Base-by-base conservation (phyloP, 805 yeast species). In the Schizosaccharomyces osmophilus region DNA sequence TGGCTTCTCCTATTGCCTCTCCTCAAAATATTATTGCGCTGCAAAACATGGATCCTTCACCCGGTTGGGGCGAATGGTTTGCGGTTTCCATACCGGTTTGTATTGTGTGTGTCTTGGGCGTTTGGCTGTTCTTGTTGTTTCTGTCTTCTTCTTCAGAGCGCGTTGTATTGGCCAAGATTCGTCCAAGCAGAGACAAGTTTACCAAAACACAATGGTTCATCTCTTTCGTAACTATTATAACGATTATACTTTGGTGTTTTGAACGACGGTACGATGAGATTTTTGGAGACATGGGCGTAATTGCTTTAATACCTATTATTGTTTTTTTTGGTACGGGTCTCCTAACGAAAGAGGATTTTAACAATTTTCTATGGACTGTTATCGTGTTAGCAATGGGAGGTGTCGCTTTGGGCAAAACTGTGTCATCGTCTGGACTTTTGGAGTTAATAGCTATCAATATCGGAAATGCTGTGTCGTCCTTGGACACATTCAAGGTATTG, bases 381-480 rank as follows among this genome's bases (percentile, higher is more conserved):
- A 93, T 93, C 9, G 81, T 90, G 57, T 76, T 90, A 64, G 97
- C 97, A 3, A 93, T 90, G 98, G 98, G 98, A 41, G 98, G 98
- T 64, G 80, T 90, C 61, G 95, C 96, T 0, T 75, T 90, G 61
- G 98, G 98, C 62, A 88, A 87, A 70, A 95, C 95, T 0, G 97
- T 90, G 0, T 82, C 95, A 0, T 83, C 93, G 8, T 87, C 95
- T 1, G 97, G 97, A 0, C 75, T 90, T 62, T 76, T 90, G 62
- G 77, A 81, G 5, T 82, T 90, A 0, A 83, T 89, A 63, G 97
- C 98, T 0, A 65, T 73, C 2, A 70, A 75, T 0, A 85, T 93
- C 63, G 81, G 85, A 68, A 68, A 71, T 1, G 73, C 78, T 63
- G 85, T 90, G n/a, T 78, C 77, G 62, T 82, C 78, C 41, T 78